A percentile compares a stretch with the other conserved stretches of the same genome.
Conservation (phyloP, 345 rosid species). For the Schrenkiella parvula region DNA sequence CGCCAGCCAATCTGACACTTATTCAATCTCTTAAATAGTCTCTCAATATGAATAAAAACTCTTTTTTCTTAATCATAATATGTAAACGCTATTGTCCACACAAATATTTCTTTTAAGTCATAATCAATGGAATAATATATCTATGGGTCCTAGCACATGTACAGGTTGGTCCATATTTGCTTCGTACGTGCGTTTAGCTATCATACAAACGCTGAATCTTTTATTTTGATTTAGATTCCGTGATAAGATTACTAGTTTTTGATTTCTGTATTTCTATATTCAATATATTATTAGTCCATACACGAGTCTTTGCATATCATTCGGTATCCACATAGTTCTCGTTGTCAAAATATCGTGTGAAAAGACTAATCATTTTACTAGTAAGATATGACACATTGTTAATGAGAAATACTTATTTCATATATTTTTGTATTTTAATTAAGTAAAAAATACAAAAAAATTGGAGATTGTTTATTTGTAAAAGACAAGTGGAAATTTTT, state of each 20-base stretch:
- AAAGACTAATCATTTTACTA: not conserved
- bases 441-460: no score
- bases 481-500: no score
- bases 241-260: not conserved
- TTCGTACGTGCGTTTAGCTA: conserved; percentile 30
- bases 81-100: conserved; percentile 10
- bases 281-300: not conserved
- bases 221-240: not conserved
- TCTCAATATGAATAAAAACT: conserved; percentile 11
- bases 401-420: no score
- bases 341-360: not conserved
- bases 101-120: not conserved
- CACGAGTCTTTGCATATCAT: not conserved
- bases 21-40: conserved; percentile 14
- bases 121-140: not conserved
- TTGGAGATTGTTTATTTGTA: no score
- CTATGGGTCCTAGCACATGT: conserved; percentile 49
- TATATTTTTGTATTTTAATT: no score
- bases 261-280: not conserved
- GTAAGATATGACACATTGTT: not conserved
- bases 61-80: not conserved
- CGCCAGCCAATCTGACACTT: conserved; percentile 41
- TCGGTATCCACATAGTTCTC: not conserved
- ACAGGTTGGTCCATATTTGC: conserved; percentile 43
- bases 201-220: conserved; percentile 2